Base-by-base conservation (phyloP, 805 yeast genomes). In the Grigorovia humatica region DNA sequence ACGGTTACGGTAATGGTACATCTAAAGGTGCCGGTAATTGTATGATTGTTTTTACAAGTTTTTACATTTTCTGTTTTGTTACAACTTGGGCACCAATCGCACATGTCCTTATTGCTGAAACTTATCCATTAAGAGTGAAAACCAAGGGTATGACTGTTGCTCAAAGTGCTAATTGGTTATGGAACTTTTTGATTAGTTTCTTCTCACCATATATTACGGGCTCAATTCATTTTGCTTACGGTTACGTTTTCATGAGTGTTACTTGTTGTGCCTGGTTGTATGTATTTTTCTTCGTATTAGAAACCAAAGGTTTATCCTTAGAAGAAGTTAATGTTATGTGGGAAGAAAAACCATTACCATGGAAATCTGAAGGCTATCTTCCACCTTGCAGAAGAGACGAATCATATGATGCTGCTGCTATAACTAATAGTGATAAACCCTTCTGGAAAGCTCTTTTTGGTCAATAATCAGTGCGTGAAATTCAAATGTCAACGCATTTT, bases 31-130 rank as follows among this genome's bases (percentile, higher is more conserved):
- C 83, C 46, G 89, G 88, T 69, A 70, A 80, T 63, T 82, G 79
- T 49, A 81, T 83, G 88, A 82, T 83, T 65, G 79, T 81, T 69
- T 74, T 83, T 60, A 75, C 88, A 40, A 81, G 87, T 72, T 70
- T 83, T 59, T 83, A 73, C 74, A 80, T 83, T 56, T 81, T 82
- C 77, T 80, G 74, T 74, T 83, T 83, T 60, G 88, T 88, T 43
- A 77, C 82, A 48, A 79, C 88, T 35, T 83, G 88, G 88, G 88
- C 87, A 55, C 85, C 87, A 63, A 77, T 79, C 59, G 80, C 78
- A 49, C 82, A 73, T 68, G 80, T 80, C 54, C 80, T 82, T 59
- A 77, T 80, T 40, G 76, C 88, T 47, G 88, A 83, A 70, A 75
- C 82, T 48, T 83, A 79, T 68, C 89, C 88, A 68, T 74, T 82